A percentile compares a stretch with the other conserved stretches of the same genome.
Evolutionary conservation across 352 stramenopile species (phyloP).

Genomic region (Lagenidium sp.): DNA sequence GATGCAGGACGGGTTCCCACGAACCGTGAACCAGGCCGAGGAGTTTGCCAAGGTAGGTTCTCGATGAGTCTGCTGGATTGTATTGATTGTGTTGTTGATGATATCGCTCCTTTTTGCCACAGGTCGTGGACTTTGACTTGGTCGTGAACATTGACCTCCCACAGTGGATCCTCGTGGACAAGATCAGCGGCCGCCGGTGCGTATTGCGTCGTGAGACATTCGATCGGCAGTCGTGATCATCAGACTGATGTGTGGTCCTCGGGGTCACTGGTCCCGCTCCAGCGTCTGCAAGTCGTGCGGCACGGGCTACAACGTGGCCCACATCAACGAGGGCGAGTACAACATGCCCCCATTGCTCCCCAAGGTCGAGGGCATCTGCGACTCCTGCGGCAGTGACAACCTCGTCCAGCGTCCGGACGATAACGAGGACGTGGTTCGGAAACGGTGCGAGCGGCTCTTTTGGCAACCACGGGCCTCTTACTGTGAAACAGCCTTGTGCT

Average conservation of each 20-base stretch:
- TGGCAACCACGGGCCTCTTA: too few relatives aligned
- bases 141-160: constrained; percentile 87
- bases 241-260: too few relatives aligned
- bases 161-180: constrained; percentile 84
- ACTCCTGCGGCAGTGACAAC: constrained; percentile 60
- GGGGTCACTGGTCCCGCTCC: too few relatives aligned
- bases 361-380: constrained; percentile 73
- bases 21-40: constrained; percentile 83
- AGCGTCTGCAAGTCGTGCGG: constrained; percentile 82
- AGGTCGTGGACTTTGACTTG: constrained; percentile 61
- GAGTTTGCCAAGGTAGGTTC: constrained; percentile 51
- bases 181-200: constrained; percentile 81
- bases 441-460: too few relatives aligned
- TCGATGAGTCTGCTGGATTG: background rate
- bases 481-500: too few relatives aligned
- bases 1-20: constrained; percentile 74
- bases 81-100: background rate
- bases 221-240: too few relatives aligned
- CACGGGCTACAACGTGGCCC: constrained; percentile 82
- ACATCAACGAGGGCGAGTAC: constrained; percentile 82
- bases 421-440: constrained; percentile 62
- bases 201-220: too few relatives aligned
- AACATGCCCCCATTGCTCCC: constrained; percentile 86
- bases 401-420: constrained; percentile 83
- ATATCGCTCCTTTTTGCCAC: background rate